phyloP scores from a whole-genome alignment of 2,329 filamentous ascomycete genomes.

The Blastomyces emzantsi region DNA sequence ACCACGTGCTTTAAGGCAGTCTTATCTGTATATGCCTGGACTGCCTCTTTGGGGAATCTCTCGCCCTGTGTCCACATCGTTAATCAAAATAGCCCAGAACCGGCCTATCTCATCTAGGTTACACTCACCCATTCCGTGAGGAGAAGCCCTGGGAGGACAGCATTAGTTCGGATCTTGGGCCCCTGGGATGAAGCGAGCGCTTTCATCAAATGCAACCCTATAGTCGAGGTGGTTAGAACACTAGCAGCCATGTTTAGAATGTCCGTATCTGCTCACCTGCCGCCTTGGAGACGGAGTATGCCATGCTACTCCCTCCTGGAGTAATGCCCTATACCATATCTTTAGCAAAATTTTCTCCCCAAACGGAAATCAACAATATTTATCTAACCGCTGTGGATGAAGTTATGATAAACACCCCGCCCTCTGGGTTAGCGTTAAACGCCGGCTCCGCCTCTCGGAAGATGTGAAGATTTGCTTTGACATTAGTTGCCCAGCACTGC shows the following conservation, averaged over 20 bases:
- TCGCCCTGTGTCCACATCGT: conserved; percentile 37
- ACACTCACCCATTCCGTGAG: conserved; percentile 56
- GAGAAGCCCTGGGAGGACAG: conserved; percentile 54
- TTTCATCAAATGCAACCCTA: conserved; percentile 56
- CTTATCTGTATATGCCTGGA: conserved; percentile 45
- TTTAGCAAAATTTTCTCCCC: neutral
- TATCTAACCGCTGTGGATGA: conserved; percentile 49
- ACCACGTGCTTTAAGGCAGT: conserved; percentile 53
- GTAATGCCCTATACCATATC: conserved; percentile 34
- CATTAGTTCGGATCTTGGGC: conserved; percentile 54
- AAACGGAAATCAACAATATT: too few species aligned
- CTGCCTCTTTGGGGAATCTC: conserved; percentile 49
- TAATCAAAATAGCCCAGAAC: neutral
- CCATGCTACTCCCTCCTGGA: conserved; percentile 51
- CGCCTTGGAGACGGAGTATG: conserved; percentile 70
- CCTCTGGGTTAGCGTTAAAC: conserved; percentile 53
- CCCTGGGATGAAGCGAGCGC: conserved; percentile 55
- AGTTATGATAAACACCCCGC: conserved; percentile 55
- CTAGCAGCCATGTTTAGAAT: neutral
- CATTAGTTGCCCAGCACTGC: conserved; percentile 56
- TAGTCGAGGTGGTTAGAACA: conserved; percentile 9
- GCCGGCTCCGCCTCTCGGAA: conserved; percentile 50
- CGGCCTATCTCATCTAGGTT: neutral
- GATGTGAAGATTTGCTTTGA: conserved; percentile 46
- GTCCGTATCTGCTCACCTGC: conserved; percentile 42